Conservation (phyloP, 2,329 filamentous ascomycete species). For the Colletotrichum theobromicola region DNA sequence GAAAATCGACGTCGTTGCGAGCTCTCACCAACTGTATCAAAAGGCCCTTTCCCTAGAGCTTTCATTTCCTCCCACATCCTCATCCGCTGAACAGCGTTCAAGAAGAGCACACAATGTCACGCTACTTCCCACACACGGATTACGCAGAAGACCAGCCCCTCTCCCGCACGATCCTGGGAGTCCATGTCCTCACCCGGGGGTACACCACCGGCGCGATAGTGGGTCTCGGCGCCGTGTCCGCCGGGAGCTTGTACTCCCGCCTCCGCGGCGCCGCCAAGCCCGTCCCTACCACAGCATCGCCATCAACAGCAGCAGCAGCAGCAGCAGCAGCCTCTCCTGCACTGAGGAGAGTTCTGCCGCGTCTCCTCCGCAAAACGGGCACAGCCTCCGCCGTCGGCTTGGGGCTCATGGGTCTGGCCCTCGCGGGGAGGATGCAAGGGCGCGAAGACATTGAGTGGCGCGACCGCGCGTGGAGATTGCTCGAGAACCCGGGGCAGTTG, state of each 20-base stretch:
- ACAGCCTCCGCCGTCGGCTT: slow-evolving; percentile 50
- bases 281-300: background rate
- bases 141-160: slow-evolving; percentile 70
- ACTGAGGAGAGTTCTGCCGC: slow-evolving; percentile 25
- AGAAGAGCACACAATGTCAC: slow-evolving; percentile 48
- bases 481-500: slow-evolving; percentile 62
- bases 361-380: slow-evolving; percentile 50
- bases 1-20: background rate
- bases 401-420: slow-evolving; percentile 46
- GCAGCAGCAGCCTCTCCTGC: background rate
- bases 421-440: slow-evolving; percentile 57
- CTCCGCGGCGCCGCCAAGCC: slow-evolving; percentile 21
- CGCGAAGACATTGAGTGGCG: slow-evolving; percentile 67
- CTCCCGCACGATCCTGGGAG: slow-evolving; percentile 58
- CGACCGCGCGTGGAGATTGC: slow-evolving; percentile 66
- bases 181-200: slow-evolving; percentile 63
- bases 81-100: background rate
- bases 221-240: slow-evolving; percentile 43
- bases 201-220: slow-evolving; percentile 58
- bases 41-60: background rate
- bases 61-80: accelerated
- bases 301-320: background rate
- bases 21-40: background rate
- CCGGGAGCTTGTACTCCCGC: slow-evolving; percentile 32
- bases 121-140: slow-evolving; percentile 57